Evolutionary conservation across 140 eudicot genomes (phyloP).

Genomic region (Anethum foeniculum): DNA sequence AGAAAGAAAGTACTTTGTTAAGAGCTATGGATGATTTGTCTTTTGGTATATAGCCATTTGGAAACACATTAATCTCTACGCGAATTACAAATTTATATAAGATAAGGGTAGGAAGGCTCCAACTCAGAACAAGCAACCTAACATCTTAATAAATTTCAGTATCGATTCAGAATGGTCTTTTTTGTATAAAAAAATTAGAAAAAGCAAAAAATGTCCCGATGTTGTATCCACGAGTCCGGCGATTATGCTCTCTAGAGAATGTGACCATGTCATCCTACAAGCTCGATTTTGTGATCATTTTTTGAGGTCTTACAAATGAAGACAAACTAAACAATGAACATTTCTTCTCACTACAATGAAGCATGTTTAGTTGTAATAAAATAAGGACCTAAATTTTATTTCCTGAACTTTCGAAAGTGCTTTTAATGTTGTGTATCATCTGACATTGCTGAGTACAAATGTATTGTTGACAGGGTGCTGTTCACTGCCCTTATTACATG

Average conservation of each 20-base stretch:
- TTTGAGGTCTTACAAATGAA: not conserved
- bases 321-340: not conserved
- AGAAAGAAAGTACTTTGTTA: no score
- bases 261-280: not conserved
- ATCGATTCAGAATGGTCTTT: not conserved
- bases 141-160: not conserved
- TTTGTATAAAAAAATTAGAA: no score
- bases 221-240: not conserved
- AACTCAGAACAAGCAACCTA: not conserved
- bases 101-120: not conserved
- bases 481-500: constrained; percentile 85
- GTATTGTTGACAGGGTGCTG: constrained; percentile 54
- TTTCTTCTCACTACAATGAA: not conserved
- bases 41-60: not conserved
- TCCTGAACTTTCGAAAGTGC: not conserved
- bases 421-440: not conserved
- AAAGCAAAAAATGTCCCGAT: not conserved
- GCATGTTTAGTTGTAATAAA: not conserved
- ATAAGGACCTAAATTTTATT: not conserved
- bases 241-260: not conserved
- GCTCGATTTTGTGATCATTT: not conserved
- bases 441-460: not conserved
- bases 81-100: no score
- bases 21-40: no score
- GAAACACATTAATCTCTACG: not conserved